Evolutionary conservation across 169 alveolate species (phyloP), one percentile per base, ranked within the genome.

Genomic region (Eimeria acervulina): DNA sequence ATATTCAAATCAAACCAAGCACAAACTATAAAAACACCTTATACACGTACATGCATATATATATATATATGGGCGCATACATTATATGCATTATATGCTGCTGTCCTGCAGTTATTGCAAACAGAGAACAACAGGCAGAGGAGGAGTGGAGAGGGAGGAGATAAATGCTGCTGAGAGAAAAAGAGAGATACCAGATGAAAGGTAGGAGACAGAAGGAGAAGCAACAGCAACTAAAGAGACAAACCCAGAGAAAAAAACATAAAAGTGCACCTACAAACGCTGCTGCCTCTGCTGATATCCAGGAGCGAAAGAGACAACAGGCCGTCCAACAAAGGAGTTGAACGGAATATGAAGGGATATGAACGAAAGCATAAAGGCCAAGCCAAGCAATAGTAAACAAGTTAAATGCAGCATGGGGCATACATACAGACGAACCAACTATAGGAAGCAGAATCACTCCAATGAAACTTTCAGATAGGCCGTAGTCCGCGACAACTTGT

Each of bases 381-480:
- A 47, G 55, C 55, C 5, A 7, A 47, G 55, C n/a, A 28, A 13
- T 17, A 74, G 13, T 12, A 10, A 1, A 3, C n/a, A 31, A 1
- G 10, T 31, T 1, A 19, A 19, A 3, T 2, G 85, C 85, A 33
- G 26, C 51, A 2, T 31, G 31, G 17, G 15, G 85, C 51, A 74
- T 40, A 19, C 21, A 17, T n/a, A n/a, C n/a, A n/a, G 61, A 21
- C 89, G 21, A 97, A 95, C 99, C 99, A 85, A 98, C 98, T 13
- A 98, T 97, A 10, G 99, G 99, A 76, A 98, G 96, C 31, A 98
- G 97, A 55, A 98, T 98, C 88, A 98, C 98, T 36, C 99, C 99
- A 42, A 98, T 98, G 97, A 98, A 98, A 59, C 92, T 94, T 83
- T 97, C 97, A 33, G 96, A 70, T 13, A 96, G 42, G 84, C 95